Evolutionary conservation across 2,329 filamentous ascomycete species (phyloP).

Genomic region (Amesomyces nigricolor): DNA sequence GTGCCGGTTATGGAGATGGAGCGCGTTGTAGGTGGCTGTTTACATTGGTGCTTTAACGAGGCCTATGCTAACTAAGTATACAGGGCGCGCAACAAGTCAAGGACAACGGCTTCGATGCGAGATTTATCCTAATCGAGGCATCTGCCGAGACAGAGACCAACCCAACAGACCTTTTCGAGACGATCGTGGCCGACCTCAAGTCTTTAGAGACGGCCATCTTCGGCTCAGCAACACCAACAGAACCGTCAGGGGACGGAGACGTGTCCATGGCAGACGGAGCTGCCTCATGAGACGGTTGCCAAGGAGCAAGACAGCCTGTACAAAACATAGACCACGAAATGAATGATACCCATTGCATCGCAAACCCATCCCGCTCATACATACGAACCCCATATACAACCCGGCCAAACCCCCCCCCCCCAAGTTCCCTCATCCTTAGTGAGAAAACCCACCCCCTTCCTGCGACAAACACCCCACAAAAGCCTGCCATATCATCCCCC

Average conservation of each 20-base stretch:
- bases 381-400: background rate
- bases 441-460: too few species aligned
- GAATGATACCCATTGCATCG: slow-evolving; percentile 9
- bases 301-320: background rate
- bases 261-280: slow-evolving; percentile 19
- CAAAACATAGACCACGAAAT: background rate
- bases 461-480: too few species aligned
- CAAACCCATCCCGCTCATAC: background rate
- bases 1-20: slow-evolving; percentile 54
- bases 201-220: slow-evolving; percentile 15
- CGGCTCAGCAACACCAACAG: slow-evolving; percentile 3
- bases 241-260: slow-evolving; percentile 15
- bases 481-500: too few species aligned
- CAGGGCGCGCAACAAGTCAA: slow-evolving; percentile 53
- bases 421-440: background rate
- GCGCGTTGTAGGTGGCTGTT: slow-evolving; percentile 40
- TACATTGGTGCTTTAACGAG: background rate
- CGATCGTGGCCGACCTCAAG: slow-evolving; percentile 33
- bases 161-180: slow-evolving; percentile 44
- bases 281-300: background rate
- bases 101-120: slow-evolving; percentile 51
- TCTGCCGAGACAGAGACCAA: slow-evolving; percentile 33
- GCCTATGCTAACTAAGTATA: background rate
- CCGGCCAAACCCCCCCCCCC: background rate
- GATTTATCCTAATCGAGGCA: slow-evolving; percentile 46